phyloP scores from a whole-genome alignment of 2,329 filamentous ascomycete species.

The Aurifilum marmelostoma region DNA sequence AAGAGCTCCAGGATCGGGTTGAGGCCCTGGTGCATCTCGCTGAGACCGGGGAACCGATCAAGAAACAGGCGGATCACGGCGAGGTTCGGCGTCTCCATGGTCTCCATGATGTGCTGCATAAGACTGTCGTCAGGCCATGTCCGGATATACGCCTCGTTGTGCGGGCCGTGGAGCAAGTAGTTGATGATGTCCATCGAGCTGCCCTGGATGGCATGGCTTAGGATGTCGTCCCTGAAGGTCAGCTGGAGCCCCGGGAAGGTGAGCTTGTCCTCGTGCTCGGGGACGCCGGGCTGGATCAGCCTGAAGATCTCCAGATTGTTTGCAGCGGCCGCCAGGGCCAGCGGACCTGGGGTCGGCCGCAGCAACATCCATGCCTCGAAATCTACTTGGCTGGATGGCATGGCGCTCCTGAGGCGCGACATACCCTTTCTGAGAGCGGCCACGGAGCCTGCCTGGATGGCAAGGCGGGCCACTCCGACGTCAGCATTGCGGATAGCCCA shows the following conservation, averaged over 20 bases:
- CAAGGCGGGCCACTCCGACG: neutral
- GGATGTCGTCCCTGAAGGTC: neutral
- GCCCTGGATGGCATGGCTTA: neutral
- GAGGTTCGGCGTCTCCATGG: neutral
- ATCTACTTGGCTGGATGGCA: neutral
- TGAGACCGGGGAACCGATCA: neutral
- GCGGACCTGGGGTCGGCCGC: neutral
- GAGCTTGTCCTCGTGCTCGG: neutral
- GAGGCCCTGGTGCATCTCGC: neutral
- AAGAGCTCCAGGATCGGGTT: neutral
- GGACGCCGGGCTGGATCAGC: neutral
- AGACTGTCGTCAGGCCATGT: neutral
- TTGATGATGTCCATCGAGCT: neutral
- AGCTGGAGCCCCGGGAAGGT: neutral
- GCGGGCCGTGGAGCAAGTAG: neutral
- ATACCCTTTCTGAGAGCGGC: neutral
- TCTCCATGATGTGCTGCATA: neutral
- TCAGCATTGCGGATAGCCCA: neutral
- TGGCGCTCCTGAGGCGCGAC: neutral
- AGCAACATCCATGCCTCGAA: neutral
- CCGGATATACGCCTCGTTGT: neutral
- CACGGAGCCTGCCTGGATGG: neutral
- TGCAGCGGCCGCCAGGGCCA: neutral
- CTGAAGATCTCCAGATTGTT: neutral
- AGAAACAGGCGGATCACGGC: neutral